phyloP scores from a whole-genome alignment of 2,329 filamentous ascomycete genomes.

The Penicillium sp. region DNA sequence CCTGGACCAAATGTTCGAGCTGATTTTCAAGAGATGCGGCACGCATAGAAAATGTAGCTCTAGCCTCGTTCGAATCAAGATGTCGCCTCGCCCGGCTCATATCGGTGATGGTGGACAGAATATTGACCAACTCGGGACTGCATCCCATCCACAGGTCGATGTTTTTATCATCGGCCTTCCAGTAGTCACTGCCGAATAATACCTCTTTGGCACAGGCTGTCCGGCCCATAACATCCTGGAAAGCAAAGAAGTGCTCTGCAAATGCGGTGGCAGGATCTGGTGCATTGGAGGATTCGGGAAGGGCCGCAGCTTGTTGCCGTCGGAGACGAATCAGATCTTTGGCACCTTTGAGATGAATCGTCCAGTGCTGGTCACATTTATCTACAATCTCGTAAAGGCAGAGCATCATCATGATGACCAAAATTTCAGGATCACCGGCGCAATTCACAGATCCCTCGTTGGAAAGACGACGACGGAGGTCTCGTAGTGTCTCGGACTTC shows the following conservation, averaged over 20 bases:
- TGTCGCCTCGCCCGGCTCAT: slow-evolving; percentile 38
- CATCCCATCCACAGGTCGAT: slow-evolving; percentile 48
- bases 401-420: slow-evolving; percentile 46
- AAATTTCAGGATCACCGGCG: slow-evolving; percentile 31
- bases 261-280: slow-evolving; percentile 32
- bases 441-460: slow-evolving; percentile 26
- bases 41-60: slow-evolving; percentile 27
- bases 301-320: slow-evolving; percentile 21
- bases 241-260: slow-evolving; percentile 48
- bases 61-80: slow-evolving; percentile 21
- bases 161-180: slow-evolving; percentile 37
- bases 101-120: slow-evolving; percentile 47
- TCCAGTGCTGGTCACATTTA: slow-evolving; percentile 45
- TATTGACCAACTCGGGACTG: slow-evolving; percentile 44
- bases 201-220: slow-evolving; percentile 48
- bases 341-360: slow-evolving; percentile 46
- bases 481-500: slow-evolving; percentile 35
- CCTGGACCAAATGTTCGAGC: slow-evolving; percentile 34
- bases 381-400: slow-evolving; percentile 45
- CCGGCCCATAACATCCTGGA: slow-evolving; percentile 49
- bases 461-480: slow-evolving; percentile 34
- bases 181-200: slow-evolving; percentile 47
- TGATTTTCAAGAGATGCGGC: slow-evolving; percentile 34
- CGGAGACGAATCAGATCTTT: slow-evolving; percentile 45
- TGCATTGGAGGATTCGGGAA: slow-evolving; percentile 7